Evolutionary conservation across 2,329 filamentous ascomycete genomes (phyloP).

Genomic region (Colletotrichum chrysophilum): DNA sequence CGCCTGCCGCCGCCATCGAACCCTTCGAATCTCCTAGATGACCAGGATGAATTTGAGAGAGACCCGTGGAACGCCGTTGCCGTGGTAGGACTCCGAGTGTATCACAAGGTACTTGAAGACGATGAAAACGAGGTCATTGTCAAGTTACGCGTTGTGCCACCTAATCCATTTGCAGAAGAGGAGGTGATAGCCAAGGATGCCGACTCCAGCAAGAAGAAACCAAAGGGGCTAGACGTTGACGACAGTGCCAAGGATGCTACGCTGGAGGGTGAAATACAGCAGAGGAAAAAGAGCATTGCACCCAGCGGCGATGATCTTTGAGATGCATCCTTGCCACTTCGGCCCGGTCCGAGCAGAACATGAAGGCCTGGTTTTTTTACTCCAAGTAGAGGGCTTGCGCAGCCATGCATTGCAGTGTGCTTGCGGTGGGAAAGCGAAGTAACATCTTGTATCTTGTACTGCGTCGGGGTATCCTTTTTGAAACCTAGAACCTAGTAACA

Average conservation of each 20-base stretch:
- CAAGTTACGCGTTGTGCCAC: slow-evolving; percentile 43
- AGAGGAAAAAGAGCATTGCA: slow-evolving; percentile 39
- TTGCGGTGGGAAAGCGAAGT: neutral
- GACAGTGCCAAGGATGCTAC: slow-evolving; percentile 52
- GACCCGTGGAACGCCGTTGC: slow-evolving; percentile 61
- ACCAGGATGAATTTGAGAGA: slow-evolving; percentile 58
- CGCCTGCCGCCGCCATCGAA: slow-evolving; percentile 6
- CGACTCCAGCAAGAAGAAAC: slow-evolving; percentile 29
- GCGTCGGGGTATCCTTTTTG: slow-evolving; percentile 2
- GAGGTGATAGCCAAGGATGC: neutral
- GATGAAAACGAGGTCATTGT: slow-evolving; percentile 37
- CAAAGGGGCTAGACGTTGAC: slow-evolving; percentile 46
- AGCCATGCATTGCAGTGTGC: neutral
- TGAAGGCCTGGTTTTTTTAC: neutral
- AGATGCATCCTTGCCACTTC: neutral
- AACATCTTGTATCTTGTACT: neutral
- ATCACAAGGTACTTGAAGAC: slow-evolving; percentile 50
- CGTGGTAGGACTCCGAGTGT: slow-evolving; percentile 58
- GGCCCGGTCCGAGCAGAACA: neutral
- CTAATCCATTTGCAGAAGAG: slow-evolving; percentile 36
- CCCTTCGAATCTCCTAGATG: slow-evolving; percentile 35
- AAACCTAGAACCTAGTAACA: slow-evolving; percentile 12
- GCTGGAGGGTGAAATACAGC: slow-evolving; percentile 34
- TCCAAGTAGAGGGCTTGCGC: neutral
- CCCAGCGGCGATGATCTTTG: slow-evolving; percentile 9